Evolutionary conservation across 345 rosid species (phyloP), one percentile per base, ranked within the genome.

Genomic region (Eucalyptus caleyi): DNA sequence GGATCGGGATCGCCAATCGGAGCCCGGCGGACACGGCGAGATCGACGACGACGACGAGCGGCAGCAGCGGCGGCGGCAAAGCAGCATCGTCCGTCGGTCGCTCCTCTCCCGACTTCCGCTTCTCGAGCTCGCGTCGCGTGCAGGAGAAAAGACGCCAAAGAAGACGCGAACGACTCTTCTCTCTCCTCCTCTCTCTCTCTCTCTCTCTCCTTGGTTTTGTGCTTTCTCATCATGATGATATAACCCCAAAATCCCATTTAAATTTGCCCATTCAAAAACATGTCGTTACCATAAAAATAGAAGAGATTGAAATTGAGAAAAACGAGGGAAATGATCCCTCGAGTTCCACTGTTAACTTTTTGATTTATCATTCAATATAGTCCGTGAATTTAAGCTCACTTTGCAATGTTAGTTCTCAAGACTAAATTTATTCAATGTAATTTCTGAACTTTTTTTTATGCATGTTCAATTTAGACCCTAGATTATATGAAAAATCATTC

Each of bases 341-440:
- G 5, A 49, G 50, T 49, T 49, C 50, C 15, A 49, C 50, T 6
- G 8, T 51, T 3, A 8, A 54, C 26, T 23, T 54, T 54, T 54
- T 23, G 11, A 56, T 56, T 21, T 23, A 23, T 21, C 23, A 23
- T 56, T 56, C 11, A 54, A 54, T 54, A 23, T 24, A 56, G 3
- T 56, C 0, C 6, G 0, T 9, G 2, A 56, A 56, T 56, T 56
- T 56, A 9, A 56, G 13, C 30, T 24, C 27, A 3, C 27, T 56
- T 23, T 56, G 1, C 8, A 56, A 56, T 9, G 3, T 56, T 9
- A 54, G 5, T 23, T 9, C 1, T 4, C 1, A 9, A 21, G 0
- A 8, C 3, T 2, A 2, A 54, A 54, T 54, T 23, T 54, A 54
- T 54, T 54, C 1, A 23, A 56, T 4, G 6, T 56, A 56, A 2